A percentile compares a stretch with the other conserved stretches of the same genome.
Conservation (phyloP, 225 moss, liverwort and hornwort species). For the Bryoerythrophyllum caledonicum region DNA sequence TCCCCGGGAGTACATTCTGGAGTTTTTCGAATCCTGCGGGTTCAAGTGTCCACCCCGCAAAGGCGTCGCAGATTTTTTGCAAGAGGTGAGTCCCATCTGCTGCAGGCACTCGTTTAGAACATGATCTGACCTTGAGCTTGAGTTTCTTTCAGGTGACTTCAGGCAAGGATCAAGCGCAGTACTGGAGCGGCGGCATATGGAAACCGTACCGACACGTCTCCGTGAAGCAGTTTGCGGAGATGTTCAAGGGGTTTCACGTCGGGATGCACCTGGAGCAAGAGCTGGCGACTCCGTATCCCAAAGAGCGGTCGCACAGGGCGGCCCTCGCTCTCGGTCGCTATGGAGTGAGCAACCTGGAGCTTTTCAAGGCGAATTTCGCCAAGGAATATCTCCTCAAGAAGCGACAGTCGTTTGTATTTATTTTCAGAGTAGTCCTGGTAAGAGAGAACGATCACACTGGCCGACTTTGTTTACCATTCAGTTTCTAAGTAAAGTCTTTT, state of each 20-base stretch:
- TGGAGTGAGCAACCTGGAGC: constrained; percentile 47
- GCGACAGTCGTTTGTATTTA: constrained; percentile 64
- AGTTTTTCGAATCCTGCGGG: constrained; percentile 71
- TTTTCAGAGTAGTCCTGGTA: constrained; percentile 67
- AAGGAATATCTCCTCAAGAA: constrained; percentile 71
- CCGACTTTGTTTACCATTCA: background rate
- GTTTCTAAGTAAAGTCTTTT: background rate
- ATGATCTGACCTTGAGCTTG: background rate
- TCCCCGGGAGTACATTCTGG: constrained; percentile 58
- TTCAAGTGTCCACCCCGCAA: constrained; percentile 86
- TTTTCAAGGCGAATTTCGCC: constrained; percentile 57
- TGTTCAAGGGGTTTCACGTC: constrained; percentile 47
- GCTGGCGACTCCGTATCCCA: constrained; percentile 53
- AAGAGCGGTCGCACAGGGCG: constrained; percentile 56
- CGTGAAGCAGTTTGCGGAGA: constrained; percentile 49
- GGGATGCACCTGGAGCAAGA: constrained; percentile 42
- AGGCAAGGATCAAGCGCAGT: constrained; percentile 48
- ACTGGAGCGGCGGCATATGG: constrained; percentile 28
- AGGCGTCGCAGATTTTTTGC: constrained; percentile 84
- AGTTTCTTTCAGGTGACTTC: constrained; percentile 41
- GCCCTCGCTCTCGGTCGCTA: constrained; percentile 53
- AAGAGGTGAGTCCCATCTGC: constrained; percentile 48
- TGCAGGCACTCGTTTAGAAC: background rate
- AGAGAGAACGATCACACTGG: background rate
- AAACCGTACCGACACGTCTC: constrained; percentile 47